Evolutionary conservation across 1,284 basidiomycete species (phyloP).

Genomic region (Tremellales sp.): DNA sequence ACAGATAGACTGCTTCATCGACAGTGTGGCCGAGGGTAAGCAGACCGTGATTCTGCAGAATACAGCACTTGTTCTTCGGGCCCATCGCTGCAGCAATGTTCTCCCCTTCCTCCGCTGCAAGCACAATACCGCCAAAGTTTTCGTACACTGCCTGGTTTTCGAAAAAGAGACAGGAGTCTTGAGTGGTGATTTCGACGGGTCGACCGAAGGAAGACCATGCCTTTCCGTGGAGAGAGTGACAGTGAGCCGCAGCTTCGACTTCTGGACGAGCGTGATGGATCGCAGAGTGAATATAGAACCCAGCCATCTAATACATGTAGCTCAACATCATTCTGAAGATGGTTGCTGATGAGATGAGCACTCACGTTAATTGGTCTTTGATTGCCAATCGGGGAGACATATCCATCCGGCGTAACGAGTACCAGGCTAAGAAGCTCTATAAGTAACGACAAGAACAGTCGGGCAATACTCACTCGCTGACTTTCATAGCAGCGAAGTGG

Average conservation of each 20-base stretch:
- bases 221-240: conserved; percentile 53
- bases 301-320: conserved; percentile 52
- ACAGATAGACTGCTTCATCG: conserved; percentile 42
- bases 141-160: conserved; percentile 29
- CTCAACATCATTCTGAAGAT: no score
- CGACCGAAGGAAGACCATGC: conserved; percentile 30
- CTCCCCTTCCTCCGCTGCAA: conserved; percentile 59
- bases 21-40: conserved; percentile 52
- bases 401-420: conserved; percentile 42
- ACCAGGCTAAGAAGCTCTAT: conserved; percentile 29
- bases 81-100: conserved; percentile 60
- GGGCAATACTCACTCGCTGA: conserved; percentile 9
- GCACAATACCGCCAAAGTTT: conserved; percentile 61
- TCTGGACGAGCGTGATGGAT: conserved; percentile 62
- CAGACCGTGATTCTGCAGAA: conserved; percentile 59
- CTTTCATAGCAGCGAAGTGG: conserved; percentile 33
- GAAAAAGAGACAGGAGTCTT: conserved; percentile 35
- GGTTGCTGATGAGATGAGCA: conserved; percentile 2
- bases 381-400: conserved; percentile 36
- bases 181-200: conserved; percentile 42
- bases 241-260: conserved; percentile 61
- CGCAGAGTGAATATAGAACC: conserved; percentile 57
- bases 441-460: not conserved
- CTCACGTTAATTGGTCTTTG: conserved; percentile 43
- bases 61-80: conserved; percentile 43